Evolutionary conservation across 2,329 filamentous ascomycete species (phyloP).

Genomic region (Pyrenochaeta sp.): DNA sequence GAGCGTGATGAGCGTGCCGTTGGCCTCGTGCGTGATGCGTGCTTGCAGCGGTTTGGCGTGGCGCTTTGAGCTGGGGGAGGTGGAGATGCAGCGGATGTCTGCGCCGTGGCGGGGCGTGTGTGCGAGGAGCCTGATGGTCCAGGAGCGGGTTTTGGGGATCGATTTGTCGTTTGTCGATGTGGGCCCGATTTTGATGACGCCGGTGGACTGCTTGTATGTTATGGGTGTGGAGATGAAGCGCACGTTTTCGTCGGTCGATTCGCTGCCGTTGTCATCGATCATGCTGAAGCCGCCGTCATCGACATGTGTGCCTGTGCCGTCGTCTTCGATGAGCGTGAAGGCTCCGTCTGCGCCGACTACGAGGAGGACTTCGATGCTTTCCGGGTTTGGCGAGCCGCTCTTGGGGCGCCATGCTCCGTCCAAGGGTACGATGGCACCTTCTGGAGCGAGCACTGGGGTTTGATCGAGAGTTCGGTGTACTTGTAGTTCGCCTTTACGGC

Average conservation of each 20-base stretch:
- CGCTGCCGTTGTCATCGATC: conserved; percentile 52
- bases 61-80: conserved; percentile 27
- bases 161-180: conserved; percentile 31
- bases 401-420: conserved; percentile 53
- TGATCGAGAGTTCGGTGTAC: conserved; percentile 60
- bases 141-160: conserved; percentile 38
- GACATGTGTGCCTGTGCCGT: conserved; percentile 42
- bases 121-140: conserved; percentile 43
- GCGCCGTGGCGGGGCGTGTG: conserved; percentile 22
- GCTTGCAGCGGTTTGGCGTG: conserved; percentile 31
- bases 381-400: conserved; percentile 60
- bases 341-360: conserved; percentile 55
- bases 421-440: conserved; percentile 66
- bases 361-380: conserved; percentile 58
- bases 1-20: conserved; percentile 38
- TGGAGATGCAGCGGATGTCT: conserved; percentile 37
- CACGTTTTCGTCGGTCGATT: conserved; percentile 33
- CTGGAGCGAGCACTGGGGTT: conserved; percentile 62
- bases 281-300: conserved; percentile 47
- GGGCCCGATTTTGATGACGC: conserved; percentile 45
- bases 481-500: conserved; percentile 61
- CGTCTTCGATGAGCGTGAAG: conserved; percentile 61
- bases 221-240: conserved; percentile 44
- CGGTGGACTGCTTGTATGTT: conserved; percentile 47
- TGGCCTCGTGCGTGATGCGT: conserved; percentile 22